Evolutionary conservation across 306 rosid species (phyloP).

Genomic region (Medicago arabica): DNA sequence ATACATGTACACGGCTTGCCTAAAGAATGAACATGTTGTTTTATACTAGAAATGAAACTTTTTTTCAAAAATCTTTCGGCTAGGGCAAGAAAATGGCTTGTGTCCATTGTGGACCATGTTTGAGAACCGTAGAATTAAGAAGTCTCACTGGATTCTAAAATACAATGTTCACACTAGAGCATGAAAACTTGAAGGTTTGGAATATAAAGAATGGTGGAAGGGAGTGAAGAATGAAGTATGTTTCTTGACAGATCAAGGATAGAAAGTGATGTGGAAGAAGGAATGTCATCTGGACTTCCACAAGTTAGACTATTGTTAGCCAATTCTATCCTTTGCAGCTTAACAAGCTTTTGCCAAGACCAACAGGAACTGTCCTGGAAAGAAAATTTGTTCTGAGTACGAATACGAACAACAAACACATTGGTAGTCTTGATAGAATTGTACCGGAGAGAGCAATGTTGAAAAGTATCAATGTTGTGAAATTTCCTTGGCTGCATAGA

Average conservation of each 20-base stretch:
- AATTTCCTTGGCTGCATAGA: conserved; percentile 76
- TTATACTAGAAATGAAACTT: too few relatives aligned
- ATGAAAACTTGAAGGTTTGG: conserved; percentile 60
- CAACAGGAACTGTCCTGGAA: conserved; percentile 73
- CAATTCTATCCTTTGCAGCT: too few relatives aligned
- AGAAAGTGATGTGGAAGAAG: conserved; percentile 76
- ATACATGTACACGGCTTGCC: too few relatives aligned
- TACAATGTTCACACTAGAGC: too few relatives aligned
- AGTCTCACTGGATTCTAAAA: too few relatives aligned
- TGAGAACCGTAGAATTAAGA: too few relatives aligned
- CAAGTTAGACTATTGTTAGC: conserved; percentile 88
- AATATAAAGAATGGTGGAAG: conserved; percentile 74
- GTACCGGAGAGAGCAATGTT: conserved; percentile 81
- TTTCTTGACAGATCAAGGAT: conserved; percentile 84
- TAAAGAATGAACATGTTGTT: too few relatives aligned
- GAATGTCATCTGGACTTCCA: conserved; percentile 73
- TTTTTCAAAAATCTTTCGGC: too few relatives aligned
- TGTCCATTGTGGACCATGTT: too few relatives aligned
- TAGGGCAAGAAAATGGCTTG: too few relatives aligned
- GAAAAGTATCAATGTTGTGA: conserved; percentile 94
- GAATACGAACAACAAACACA: conserved; percentile 77
- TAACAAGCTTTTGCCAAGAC: too few relatives aligned
- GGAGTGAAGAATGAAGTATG: conserved; percentile 71
- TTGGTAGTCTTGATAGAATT: conserved; percentile 68
- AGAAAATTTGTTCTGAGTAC: conserved; percentile 83